These are phyloP conservation scores for Volvox reticuliferus DNA, from an alignment of 139 green algal species.

Conservation along the genomic window DNA sequence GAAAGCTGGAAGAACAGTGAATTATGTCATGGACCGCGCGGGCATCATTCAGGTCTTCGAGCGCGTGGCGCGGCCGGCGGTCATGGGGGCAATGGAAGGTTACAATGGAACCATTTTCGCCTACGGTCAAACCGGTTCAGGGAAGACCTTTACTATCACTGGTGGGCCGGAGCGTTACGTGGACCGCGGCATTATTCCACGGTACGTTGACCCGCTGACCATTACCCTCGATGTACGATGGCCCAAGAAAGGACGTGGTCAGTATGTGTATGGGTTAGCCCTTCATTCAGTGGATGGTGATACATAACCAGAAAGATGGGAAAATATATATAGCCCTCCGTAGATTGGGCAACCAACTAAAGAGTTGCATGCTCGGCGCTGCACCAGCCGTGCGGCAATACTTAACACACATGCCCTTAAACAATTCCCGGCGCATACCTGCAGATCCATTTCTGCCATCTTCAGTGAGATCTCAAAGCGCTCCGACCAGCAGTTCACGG, in stretches of 20 bases:
- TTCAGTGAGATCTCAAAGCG: conserved; percentile 74
- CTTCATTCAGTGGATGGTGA: no score
- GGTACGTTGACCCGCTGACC: conserved; percentile 15
- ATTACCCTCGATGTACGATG: no score
- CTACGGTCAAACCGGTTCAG: conserved; percentile 86
- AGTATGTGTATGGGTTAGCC: no score
- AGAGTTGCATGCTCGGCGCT: no score
- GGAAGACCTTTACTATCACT: conserved; percentile 89
- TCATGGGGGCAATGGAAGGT: conserved; percentile 77
- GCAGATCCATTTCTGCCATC: conserved; percentile 76
- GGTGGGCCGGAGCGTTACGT: conserved; percentile 75
- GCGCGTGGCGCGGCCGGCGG: conserved; percentile 70
- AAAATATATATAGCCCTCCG: no score
- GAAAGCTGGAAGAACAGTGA: neutral
- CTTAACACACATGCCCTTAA: no score
- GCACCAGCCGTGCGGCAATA: no score
- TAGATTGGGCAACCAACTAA: no score
- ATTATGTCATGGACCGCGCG: neutral
- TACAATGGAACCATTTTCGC: conserved; percentile 92
- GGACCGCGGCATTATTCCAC: conserved; percentile 88
- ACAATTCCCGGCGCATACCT: neutral
- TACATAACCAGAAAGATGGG: no score
- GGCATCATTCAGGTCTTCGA: conserved; percentile 85
- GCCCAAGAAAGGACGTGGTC: no score
- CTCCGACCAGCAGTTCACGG: conserved; percentile 69